Conservation (phyloP, 192 early-diverging fungal species). For the Coemansia sp. region DNA sequence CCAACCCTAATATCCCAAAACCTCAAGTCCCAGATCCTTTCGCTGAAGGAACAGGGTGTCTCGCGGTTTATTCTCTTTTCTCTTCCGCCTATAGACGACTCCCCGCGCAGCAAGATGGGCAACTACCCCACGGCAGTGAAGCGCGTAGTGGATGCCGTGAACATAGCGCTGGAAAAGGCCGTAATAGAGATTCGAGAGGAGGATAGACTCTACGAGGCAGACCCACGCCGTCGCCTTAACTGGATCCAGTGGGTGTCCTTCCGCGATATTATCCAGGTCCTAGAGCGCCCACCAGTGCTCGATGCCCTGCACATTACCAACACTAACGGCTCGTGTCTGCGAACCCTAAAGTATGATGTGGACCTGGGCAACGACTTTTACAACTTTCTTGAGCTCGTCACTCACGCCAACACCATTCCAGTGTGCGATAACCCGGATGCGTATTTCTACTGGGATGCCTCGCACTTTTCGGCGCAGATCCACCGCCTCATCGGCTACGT, state of each 20-base stretch:
- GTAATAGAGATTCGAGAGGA: conserved; percentile 44
- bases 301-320: conserved; percentile 43
- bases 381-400: conserved; percentile 53
- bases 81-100: conserved; percentile 50
- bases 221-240: conserved; percentile 26
- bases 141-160: conserved; percentile 28
- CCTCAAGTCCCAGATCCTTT: conserved; percentile 37
- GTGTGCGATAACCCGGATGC: conserved; percentile 51
- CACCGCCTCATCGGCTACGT: conserved; percentile 45
- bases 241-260: conserved; percentile 53
- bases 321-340: conserved; percentile 36
- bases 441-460: conserved; percentile 53
- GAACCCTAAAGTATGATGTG: conserved; percentile 45
- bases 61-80: conserved; percentile 47
- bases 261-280: conserved; percentile 37
- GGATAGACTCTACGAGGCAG: conserved; percentile 36
- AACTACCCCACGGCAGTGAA: conserved; percentile 47
- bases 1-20: conserved; percentile 41
- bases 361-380: conserved; percentile 54
- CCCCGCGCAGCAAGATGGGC: conserved; percentile 50
- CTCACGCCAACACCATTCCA: conserved; percentile 50
- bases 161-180: conserved; percentile 37
- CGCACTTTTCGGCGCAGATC: conserved; percentile 51
- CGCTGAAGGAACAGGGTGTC: conserved; percentile 45
- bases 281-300: conserved; percentile 31